phyloP scores from a whole-genome alignment of 257 asterid genomes.

The Solanum medicagineum region DNA sequence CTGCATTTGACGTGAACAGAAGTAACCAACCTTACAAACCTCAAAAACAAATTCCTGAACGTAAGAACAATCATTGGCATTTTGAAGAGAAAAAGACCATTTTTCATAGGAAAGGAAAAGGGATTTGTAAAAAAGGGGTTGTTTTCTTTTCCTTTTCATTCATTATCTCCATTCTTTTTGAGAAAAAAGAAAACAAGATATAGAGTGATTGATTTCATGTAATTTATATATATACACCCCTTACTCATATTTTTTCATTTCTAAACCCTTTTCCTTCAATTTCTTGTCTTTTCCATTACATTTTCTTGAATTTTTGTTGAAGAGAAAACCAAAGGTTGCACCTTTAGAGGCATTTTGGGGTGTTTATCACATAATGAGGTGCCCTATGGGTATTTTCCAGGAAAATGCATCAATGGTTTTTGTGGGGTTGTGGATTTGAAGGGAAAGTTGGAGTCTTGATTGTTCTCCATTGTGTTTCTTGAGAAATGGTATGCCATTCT shows the following conservation, averaged over 20 bases:
- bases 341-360: not conserved
- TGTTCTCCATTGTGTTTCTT: slow-evolving; percentile 1
- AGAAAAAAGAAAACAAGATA: not conserved
- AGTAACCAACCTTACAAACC: slow-evolving; percentile 1
- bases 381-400: not conserved
- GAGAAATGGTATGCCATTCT: slow-evolving; percentile 13
- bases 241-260: not conserved
- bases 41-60: not conserved
- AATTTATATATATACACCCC: not conserved
- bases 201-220: not conserved
- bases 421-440: slow-evolving; percentile 4
- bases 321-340: not conserved
- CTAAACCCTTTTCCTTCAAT: not conserved
- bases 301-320: not conserved
- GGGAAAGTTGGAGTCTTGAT: slow-evolving; percentile 6
- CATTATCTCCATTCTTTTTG: not conserved
- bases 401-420: not conserved
- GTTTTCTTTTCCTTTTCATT: slow-evolving; percentile 3
- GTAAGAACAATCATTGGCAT: not conserved
- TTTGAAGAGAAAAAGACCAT: not conserved
- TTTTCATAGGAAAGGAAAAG: not conserved
- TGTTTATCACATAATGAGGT: not conserved
- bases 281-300: not conserved
- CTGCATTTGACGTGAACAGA: slow-evolving; percentile 11
- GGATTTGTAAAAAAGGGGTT: slow-evolving; percentile 5